These are phyloP conservation scores for Suillus tomentosus DNA, from an alignment of 768 basidiomycete species.

Conservation along the genomic window DNA sequence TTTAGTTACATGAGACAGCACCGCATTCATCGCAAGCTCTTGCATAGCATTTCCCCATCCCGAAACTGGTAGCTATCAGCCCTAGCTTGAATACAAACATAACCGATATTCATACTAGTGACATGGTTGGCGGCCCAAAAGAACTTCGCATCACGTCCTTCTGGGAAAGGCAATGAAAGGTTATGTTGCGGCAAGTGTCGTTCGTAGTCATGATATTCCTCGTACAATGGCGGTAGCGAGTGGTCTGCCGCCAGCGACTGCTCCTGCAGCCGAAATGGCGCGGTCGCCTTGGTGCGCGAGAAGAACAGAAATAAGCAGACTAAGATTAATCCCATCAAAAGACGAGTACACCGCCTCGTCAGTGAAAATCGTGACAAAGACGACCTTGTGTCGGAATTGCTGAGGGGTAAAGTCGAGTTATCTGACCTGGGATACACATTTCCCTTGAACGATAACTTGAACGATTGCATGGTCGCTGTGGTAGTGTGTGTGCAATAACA, in stretches of 20 bases:
- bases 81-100: no score
- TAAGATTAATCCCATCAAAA: neutral
- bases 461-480: conserved; percentile 12
- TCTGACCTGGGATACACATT: conserved; percentile 15
- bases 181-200: conserved; percentile 48
- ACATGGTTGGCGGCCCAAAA: conserved; percentile 54
- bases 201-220: conserved; percentile 45
- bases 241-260: neutral
- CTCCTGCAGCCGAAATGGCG: neutral
- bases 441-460: conserved; percentile 1
- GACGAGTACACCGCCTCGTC: conserved; percentile 12
- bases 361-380: conserved; percentile 1
- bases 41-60: conserved; percentile 69
- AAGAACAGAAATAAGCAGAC: conserved; percentile 8
- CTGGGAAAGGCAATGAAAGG: conserved; percentile 38
- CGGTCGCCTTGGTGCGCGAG: neutral
- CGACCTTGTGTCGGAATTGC: conserved; percentile 15
- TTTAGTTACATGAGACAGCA: conserved; percentile 48
- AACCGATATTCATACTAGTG: conserved; percentile 29
- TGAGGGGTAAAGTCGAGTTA: conserved; percentile 21
- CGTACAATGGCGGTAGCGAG: conserved; percentile 47
- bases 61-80: conserved; percentile 34
- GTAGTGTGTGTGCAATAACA: neutral
- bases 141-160: conserved; percentile 44
- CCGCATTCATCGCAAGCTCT: conserved; percentile 53